Base-by-base conservation (phyloP, 2,329 filamentous ascomycete genomes). In the Penicillium capsulatum region DNA sequence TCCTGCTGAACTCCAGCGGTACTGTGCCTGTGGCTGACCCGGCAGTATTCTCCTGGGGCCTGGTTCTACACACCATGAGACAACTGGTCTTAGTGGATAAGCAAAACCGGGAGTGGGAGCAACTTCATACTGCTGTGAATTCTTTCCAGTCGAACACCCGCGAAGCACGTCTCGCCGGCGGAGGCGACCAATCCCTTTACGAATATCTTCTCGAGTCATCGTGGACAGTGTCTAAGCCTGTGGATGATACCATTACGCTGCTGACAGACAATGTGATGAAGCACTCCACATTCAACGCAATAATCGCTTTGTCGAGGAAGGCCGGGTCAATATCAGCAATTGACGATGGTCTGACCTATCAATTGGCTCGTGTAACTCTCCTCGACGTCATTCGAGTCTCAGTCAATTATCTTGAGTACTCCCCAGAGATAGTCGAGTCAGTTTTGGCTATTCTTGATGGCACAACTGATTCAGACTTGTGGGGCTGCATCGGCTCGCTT, bases 21-120 rank as follows among this genome's bases (percentile, higher is more conserved):
- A 75, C 75, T 11, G 71, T 78, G n/a, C 69, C 73, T 26, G 78
- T 79, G 24, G 84, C 85, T 14, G 80, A 79, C 39, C 86, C 87
- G 1, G 80, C 86, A 13, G 76, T 87, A 14, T 85, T 94, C 50
- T 79, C 85, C 3, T 97, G 90, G 90, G 80, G 83, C 3, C 71
- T 91, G 33, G 77, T 95, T 17, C 71, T 90, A 7, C 78, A 84
- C 54, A 74, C 77, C 17, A 79, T 92, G 68, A 79, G 80, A 50
- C 68, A 79, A 29, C 77, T 77, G 9, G 83, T 81, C 48, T 73
- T 78, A 40, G 72, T 72, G 35, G 72, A 82, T 31, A 79, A 77
- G 27, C 81, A 84, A 57, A 56, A 51, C n/a, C 61, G 68, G 38
- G 67, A 72, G 42, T 46, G 65, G 35, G 63, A 66, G 31, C 66